phyloP scores from a whole-genome alignment of 176 grass and related monocot species.

The Triticum monococcum region DNA sequence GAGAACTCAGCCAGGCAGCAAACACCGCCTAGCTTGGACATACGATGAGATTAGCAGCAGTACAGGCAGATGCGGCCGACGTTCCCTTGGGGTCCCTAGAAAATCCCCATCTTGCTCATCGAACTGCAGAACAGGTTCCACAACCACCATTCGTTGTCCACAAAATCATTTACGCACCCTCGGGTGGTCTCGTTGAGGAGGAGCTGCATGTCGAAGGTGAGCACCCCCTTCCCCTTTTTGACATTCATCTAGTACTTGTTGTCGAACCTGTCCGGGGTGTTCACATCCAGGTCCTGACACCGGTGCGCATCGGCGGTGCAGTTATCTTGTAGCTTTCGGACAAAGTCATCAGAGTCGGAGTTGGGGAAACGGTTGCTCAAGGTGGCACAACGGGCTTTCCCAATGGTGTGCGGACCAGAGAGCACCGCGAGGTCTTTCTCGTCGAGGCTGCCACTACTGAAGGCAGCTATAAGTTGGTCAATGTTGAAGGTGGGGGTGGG shows the following conservation, averaged over 20 bases:
- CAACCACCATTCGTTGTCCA: neutral
- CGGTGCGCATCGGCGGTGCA: neutral
- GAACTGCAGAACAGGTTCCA: conserved; percentile 20
- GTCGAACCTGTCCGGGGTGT: conserved; percentile 21
- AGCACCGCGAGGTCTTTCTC: too few relatives aligned
- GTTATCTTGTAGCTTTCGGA: neutral
- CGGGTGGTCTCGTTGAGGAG: neutral
- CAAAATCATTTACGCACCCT: neutral
- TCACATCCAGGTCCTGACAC: neutral
- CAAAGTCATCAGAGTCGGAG: neutral
- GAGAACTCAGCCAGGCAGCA: too few relatives aligned
- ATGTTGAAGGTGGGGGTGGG: too few relatives aligned
- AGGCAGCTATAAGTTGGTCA: neutral
- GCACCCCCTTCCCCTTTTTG: neutral
- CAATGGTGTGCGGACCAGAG: neutral
- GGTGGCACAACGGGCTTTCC: neutral
- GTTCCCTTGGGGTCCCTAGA: too few relatives aligned
- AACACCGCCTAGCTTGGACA: too few relatives aligned
- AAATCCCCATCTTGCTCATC: conserved; percentile 12
- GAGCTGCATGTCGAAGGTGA: conserved; percentile 28
- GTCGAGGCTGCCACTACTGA: neutral
- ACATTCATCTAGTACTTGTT: conserved; percentile 27
- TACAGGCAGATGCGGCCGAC: too few relatives aligned
- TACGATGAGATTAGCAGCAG: too few relatives aligned
- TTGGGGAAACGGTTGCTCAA: neutral